These are phyloP conservation scores for Sporobolomyces roseus DNA, from an alignment of 768 basidiomycete genomes.

Conservation along the genomic window DNA sequence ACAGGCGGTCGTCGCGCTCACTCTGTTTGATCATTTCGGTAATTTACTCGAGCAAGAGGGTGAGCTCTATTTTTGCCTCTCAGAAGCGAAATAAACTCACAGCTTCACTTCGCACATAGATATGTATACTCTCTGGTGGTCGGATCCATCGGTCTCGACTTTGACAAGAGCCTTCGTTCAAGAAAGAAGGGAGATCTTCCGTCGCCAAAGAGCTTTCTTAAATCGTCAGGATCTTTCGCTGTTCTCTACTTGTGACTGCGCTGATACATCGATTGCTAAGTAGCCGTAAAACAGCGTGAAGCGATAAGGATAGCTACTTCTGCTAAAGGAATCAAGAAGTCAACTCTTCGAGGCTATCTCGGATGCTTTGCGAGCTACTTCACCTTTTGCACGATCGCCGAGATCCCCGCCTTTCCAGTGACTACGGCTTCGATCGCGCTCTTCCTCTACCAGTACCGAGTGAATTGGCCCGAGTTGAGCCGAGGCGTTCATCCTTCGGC, in stretches of 20 bases:
- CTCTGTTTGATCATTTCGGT: too few species aligned
- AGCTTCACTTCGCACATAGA: conserved; percentile 5
- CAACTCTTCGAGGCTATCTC: background rate
- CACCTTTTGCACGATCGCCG: background rate
- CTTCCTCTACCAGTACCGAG: background rate
- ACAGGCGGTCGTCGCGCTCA: too few species aligned
- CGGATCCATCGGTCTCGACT: background rate
- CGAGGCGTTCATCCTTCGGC: background rate
- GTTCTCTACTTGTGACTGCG: background rate
- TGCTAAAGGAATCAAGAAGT: background rate
- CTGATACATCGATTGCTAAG: background rate
- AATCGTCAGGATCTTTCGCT: background rate
- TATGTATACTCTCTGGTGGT: background rate
- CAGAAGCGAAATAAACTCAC: too few species aligned
- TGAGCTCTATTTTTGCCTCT: too few species aligned
- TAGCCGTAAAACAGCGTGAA: background rate
- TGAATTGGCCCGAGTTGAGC: background rate
- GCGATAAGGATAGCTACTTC: background rate
- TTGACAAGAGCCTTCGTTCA: background rate
- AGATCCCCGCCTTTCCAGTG: background rate
- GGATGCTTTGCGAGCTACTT: background rate
- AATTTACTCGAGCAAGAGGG: too few species aligned
- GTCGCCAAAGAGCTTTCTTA: background rate
- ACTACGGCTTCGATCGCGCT: background rate
- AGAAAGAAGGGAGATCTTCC: background rate